These are phyloP conservation scores for Leucogyrophana mollusca DNA, from an alignment of 768 basidiomycete species.

Conservation along the genomic window DNA sequence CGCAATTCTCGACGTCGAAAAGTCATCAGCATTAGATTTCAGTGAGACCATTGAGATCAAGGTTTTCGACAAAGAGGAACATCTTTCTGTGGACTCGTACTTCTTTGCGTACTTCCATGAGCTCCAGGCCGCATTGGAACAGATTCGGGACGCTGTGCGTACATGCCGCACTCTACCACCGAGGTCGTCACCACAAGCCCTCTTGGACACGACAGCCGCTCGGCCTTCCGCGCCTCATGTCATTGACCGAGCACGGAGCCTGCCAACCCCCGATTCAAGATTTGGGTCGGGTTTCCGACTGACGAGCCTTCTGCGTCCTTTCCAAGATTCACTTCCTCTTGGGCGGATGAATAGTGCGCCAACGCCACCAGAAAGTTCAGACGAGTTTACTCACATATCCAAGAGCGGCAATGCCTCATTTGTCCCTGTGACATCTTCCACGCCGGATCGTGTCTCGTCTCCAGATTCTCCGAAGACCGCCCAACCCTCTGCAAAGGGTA, in stretches of 20 bases:
- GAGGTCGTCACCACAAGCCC: constrained; percentile 19
- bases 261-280: constrained; percentile 33
- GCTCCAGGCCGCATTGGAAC: constrained; percentile 70
- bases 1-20: constrained; percentile 84
- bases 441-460: constrained; percentile 24
- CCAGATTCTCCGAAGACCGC: constrained; percentile 5
- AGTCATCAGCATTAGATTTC: constrained; percentile 88
- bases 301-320: constrained; percentile 63
- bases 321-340: constrained; percentile 53
- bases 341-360: constrained; percentile 27
- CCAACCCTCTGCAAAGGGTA: constrained; percentile 17
- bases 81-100: constrained; percentile 80
- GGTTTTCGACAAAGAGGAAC: constrained; percentile 78
- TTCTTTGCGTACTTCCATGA: constrained; percentile 96
- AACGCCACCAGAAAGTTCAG: constrained; percentile 38
- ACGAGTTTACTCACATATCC: constrained; percentile 74
- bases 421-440: constrained; percentile 53
- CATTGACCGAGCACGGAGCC: constrained; percentile 40
- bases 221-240: constrained; percentile 30
- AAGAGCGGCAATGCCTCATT: constrained; percentile 56
- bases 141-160: constrained; percentile 78
- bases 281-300: constrained; percentile 56
- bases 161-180: constrained; percentile 38
- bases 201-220: constrained; percentile 61
- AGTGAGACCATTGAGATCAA: constrained; percentile 96